Base-by-base conservation (phyloP, 225 moss, liverwort and hornwort species). In the Physcomitrium patens region DNA sequence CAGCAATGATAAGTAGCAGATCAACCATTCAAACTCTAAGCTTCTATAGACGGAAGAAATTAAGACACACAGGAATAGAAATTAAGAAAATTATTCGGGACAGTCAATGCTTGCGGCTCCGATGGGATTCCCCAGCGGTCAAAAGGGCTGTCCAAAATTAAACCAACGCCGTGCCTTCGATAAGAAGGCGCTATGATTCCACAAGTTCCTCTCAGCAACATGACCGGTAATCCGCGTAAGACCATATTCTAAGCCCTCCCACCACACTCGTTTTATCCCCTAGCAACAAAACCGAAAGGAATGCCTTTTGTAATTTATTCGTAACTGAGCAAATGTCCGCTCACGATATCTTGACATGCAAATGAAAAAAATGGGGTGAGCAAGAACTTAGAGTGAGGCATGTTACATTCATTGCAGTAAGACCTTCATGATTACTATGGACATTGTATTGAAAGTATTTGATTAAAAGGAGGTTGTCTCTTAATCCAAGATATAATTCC, bases 341-440 rank as follows among this genome's bases (percentile, higher is more conserved):
- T 71, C 12, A 24, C 17, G 62, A 59, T 23, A 74, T n/a, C 70
- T 47, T 51, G 28, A n/a, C 51, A 45, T 54, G 17, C 8, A 48
- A 42, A 0, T 12, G 17, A 11, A 28, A 31, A 13, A 22, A 23
- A 50, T 62, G 12, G 17, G 22, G 27, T 18, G n/a, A 46, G 58
- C 46, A 73, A 37, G 9, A 5, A 57, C 19, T 51, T 7, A 48
- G 3, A 27, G 52, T 43, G 53, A 3, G n/a, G 14, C 18, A 60
- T 61, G 74, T 16, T 14, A 54, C 41, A 27, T 49, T 46, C n/a
- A 55, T 26, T 42, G 28, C 31, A 20, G 17, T 16, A 23, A 42
- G 27, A 14, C 42, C 27, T 56, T n/a, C 18, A 20, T 71, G 46
- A 22, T 22, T 23, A 41, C 42, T 37, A 5, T 1, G 1, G 7